Percentiles rank a stretch among this genome's conserved stretches.
These are phyloP conservation scores for Aethionema arabicum DNA, from an alignment of 345 rosid genomes.

Conservation along the genomic window DNA sequence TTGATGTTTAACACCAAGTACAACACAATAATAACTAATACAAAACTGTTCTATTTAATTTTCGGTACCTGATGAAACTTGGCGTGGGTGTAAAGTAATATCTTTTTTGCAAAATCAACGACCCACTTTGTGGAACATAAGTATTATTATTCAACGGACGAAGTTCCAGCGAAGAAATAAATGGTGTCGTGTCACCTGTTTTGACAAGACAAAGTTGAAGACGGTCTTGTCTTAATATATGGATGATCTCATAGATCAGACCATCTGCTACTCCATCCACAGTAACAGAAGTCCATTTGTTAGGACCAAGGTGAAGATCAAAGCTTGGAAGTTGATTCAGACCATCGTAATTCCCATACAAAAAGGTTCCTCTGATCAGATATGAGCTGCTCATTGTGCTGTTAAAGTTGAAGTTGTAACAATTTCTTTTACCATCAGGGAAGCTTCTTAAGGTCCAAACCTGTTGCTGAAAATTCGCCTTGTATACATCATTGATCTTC, in stretches of 20 bases:
- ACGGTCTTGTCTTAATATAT: conserved; percentile 18
- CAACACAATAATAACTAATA: not conserved
- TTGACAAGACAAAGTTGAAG: conserved; percentile 38
- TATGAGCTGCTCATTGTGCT: conserved; percentile 13
- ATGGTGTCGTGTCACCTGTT: conserved; percentile 33
- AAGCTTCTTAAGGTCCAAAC: conserved; percentile 34
- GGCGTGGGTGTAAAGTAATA: conserved; percentile 24
- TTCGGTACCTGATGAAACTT: conserved; percentile 21
- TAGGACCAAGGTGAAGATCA: conserved; percentile 36
- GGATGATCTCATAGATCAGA: conserved; percentile 29
- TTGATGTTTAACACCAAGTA: not conserved
- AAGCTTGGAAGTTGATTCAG: conserved; percentile 19
- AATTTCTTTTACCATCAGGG: conserved; percentile 39
- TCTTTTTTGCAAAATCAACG: conserved; percentile 11
- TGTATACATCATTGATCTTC: conserved; percentile 17
- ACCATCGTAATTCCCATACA: conserved; percentile 37
- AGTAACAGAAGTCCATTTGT: conserved; percentile 28
- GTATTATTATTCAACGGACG: conserved; percentile 26
- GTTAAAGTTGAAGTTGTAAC: conserved; percentile 33
- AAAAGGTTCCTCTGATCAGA: conserved; percentile 29
- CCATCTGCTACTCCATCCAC: conserved; percentile 8
- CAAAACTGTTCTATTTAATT: not conserved
- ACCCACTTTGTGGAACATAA: conserved; percentile 32
- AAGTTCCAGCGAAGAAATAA: conserved; percentile 33
- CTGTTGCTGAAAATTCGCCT: conserved; percentile 24